Percentiles rank a stretch among this genome's conserved stretches.
These are phyloP conservation scores for Colletotrichum sp. DNA, from an alignment of 2,329 filamentous ascomycete species.

Conservation along the genomic window DNA sequence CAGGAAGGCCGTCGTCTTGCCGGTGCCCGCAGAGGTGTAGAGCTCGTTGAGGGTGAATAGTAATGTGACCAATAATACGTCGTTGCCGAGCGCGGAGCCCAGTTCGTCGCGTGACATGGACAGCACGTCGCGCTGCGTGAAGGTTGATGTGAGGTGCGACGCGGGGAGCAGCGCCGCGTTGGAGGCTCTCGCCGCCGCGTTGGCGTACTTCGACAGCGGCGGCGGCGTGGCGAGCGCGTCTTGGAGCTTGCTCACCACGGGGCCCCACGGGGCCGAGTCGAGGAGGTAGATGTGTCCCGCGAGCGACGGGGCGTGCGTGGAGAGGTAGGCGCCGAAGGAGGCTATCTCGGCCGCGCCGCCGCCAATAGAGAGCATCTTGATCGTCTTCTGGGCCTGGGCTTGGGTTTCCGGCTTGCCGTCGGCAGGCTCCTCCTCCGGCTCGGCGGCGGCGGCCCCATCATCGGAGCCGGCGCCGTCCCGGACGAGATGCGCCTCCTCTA, in stretches of 20 bases:
- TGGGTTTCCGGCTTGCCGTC: background rate
- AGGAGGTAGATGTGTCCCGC: constrained; percentile 64
- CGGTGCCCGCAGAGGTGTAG: constrained; percentile 76
- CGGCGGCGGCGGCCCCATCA: background rate
- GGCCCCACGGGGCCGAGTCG: constrained; percentile 81
- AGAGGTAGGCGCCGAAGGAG: constrained; percentile 53
- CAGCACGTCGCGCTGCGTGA: constrained; percentile 56
- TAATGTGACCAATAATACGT: constrained; percentile 71
- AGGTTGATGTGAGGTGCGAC: constrained; percentile 42
- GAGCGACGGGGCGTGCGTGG: constrained; percentile 8
- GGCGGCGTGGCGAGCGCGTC: constrained; percentile 58
- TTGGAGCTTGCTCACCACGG: constrained; percentile 65
- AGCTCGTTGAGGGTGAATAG: constrained; percentile 97
- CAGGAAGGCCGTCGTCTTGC: constrained; percentile 79
- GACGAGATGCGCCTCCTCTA: constrained; percentile 26
- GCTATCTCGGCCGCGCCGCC: constrained; percentile 68
- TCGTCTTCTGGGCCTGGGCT: background rate
- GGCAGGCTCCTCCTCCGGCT: background rate
- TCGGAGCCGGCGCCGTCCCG: background rate
- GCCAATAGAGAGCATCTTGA: constrained; percentile 55
- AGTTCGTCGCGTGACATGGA: constrained; percentile 40
- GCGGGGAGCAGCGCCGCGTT: constrained; percentile 49
- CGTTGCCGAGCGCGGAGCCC: constrained; percentile 28
- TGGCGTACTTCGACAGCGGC: constrained; percentile 57
- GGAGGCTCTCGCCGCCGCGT: constrained; percentile 46